phyloP scores from a whole-genome alignment of 148 eudicot genomes.

The Chenopodium suecicum region DNA sequence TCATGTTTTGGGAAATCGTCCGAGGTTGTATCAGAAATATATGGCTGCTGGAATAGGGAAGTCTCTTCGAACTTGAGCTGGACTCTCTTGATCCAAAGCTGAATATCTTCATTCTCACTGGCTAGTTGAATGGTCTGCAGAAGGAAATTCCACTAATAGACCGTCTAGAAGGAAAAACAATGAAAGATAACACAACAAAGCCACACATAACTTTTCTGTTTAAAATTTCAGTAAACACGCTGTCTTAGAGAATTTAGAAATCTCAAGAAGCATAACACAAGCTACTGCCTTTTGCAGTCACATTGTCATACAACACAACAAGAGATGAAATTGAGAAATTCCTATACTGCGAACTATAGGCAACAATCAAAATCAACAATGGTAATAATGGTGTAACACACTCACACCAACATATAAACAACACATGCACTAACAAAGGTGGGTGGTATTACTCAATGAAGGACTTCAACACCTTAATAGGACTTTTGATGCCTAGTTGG shows the following conservation, averaged over 20 bases:
- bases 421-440: too few species aligned
- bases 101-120: conserved; percentile 36
- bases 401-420: too few species aligned
- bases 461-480: too few species aligned
- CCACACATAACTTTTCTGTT: too few species aligned
- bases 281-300: neutral
- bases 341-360: too few species aligned
- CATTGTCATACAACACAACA: neutral
- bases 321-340: neutral
- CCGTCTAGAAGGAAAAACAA: neutral
- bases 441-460: too few species aligned
- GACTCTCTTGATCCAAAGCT: conserved; percentile 41
- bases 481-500: too few species aligned
- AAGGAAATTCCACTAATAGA: conserved; percentile 24
- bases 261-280: too few species aligned
- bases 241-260: too few species aligned
- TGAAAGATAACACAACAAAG: neutral
- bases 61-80: conserved; percentile 55
- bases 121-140: conserved; percentile 37
- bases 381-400: too few species aligned
- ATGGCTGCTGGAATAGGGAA: conserved; percentile 35
- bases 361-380: too few species aligned
- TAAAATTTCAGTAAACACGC: too few species aligned
- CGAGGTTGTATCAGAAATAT: conserved; percentile 38
- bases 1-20: conserved; percentile 37